Evolutionary conservation across 306 rosid species (phyloP), one percentile per base, ranked within the genome.

Genomic region (Vigna angularis): DNA sequence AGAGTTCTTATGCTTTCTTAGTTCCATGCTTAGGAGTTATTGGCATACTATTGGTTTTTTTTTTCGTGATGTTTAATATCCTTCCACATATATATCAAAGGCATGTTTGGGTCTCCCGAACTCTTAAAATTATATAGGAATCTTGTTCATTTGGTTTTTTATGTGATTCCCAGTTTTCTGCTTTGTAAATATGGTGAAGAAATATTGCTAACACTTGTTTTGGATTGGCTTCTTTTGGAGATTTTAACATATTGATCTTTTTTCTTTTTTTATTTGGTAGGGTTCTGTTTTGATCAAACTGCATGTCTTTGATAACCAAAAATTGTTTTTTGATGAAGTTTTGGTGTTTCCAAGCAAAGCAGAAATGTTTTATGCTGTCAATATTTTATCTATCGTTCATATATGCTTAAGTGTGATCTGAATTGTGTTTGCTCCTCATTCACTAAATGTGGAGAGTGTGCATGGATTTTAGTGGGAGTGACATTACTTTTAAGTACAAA

Each of bases 291-390:
- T 50, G 9, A 28, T 71, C 64, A 52, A 34, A 34, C 64, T n/a
- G 17, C 26, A 12, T 52, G 36, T 58, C 62, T n/a, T 9, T 30
- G 5, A 30, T 30, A 30, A 69, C 24, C 40, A 9, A 26, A 51
- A 32, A 50, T 50, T 70, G 62, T 42, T 50, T 28, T 26, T 70
- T 26, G 47, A 70, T 28, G 28, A 32, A 30, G 12, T 30, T 64
- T 18, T 55, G 76, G 38, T 53, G 51, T 38, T 72, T 72, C 49
- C 51, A n/a, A 28, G 20, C 65, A 53, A 53, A 53, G 40, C 64
- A 53, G 28, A 53, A 34, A 53, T 71, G 63, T 42, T 9, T 30
- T 53, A 4, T 72, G 5, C 10, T 50, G 62, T 50, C n/a, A 32
- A 22, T 30, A 22, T 18, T 45, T 68, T 47, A 20, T 14, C 57